These are phyloP conservation scores for Dendrocalamus sinicus DNA, from an alignment of 176 grass and related monocot genomes.

Conservation along the genomic window DNA sequence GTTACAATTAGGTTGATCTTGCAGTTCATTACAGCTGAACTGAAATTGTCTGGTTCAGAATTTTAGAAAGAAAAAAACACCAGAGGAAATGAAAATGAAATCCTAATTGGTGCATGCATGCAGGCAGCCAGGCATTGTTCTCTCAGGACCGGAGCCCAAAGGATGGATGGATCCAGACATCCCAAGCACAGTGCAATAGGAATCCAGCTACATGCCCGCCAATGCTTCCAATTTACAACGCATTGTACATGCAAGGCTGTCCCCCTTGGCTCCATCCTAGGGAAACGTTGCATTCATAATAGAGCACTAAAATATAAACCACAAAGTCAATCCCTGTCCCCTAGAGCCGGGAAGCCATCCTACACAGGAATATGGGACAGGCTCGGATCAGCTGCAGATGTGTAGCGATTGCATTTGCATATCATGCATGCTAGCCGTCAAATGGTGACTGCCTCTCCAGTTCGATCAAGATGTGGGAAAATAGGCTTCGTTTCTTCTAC, in stretches of 20 bases:
- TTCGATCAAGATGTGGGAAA: neutral
- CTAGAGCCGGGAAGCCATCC: constrained; percentile 15
- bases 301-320: constrained; percentile 28
- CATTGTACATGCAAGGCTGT: constrained; percentile 17
- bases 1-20: neutral
- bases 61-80: neutral
- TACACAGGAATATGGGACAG: constrained; percentile 11
- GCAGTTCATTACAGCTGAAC: neutral
- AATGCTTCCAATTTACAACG: constrained; percentile 29
- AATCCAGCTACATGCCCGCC: constrained; percentile 44
- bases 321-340: constrained; percentile 49
- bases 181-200: constrained; percentile 15
- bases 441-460: neutral
- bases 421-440: neutral
- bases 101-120: neutral
- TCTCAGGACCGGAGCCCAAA: neutral
- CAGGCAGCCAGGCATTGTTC: neutral
- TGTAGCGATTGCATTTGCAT: too few relatives aligned
- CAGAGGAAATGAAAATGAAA: neutral
- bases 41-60: neutral
- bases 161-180: constrained; percentile 22
- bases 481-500: neutral
- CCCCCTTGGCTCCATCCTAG: constrained; percentile 39
- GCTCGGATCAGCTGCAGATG: too few relatives aligned
- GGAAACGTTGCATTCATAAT: constrained; percentile 22